Evolutionary conservation across 345 rosid species (phyloP).

Genomic region (Camelina hispida): DNA sequence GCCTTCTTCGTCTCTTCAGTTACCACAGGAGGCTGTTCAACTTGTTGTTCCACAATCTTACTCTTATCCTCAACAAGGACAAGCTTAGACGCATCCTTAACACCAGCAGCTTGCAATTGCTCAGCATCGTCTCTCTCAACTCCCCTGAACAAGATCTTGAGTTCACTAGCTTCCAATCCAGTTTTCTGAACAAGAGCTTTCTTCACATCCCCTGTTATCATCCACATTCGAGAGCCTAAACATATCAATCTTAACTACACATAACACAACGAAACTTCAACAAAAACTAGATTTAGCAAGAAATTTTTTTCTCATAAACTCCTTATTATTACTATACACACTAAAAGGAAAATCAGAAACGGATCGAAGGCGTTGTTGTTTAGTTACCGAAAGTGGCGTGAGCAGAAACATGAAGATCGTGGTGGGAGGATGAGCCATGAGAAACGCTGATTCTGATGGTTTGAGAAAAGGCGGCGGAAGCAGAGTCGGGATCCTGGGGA

Average conservation of each 20-base stretch:
- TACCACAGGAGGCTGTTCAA: slow-evolving; percentile 45
- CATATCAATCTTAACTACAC: slow-evolving; percentile 7
- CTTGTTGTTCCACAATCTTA: slow-evolving; percentile 50
- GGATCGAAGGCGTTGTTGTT: background rate
- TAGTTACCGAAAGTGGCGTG: slow-evolving; percentile 67
- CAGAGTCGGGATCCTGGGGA: slow-evolving; percentile 38
- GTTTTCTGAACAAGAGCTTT: slow-evolving; percentile 52
- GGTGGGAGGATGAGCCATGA: slow-evolving; percentile 55
- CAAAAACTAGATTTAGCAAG: background rate
- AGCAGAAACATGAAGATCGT: slow-evolving; percentile 56
- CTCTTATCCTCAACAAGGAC: slow-evolving; percentile 55
- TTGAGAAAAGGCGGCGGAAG: slow-evolving; percentile 42
- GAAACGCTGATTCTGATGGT: slow-evolving; percentile 53
- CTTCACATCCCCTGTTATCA: slow-evolving; percentile 67
- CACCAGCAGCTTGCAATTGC: slow-evolving; percentile 59
- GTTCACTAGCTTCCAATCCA: slow-evolving; percentile 55
- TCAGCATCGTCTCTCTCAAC: slow-evolving; percentile 71
- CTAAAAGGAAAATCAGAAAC: slow-evolving; percentile 1
- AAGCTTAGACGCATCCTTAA: slow-evolving; percentile 71
- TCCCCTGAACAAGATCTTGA: slow-evolving; percentile 78
- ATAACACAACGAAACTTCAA: slow-evolving; percentile 1
- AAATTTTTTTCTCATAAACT: background rate
- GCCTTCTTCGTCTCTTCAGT: slow-evolving; percentile 56
- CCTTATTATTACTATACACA: background rate
- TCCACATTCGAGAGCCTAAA: slow-evolving; percentile 21